Base-by-base conservation (phyloP, 179 eudicot species). In the Silene vulgaris region DNA sequence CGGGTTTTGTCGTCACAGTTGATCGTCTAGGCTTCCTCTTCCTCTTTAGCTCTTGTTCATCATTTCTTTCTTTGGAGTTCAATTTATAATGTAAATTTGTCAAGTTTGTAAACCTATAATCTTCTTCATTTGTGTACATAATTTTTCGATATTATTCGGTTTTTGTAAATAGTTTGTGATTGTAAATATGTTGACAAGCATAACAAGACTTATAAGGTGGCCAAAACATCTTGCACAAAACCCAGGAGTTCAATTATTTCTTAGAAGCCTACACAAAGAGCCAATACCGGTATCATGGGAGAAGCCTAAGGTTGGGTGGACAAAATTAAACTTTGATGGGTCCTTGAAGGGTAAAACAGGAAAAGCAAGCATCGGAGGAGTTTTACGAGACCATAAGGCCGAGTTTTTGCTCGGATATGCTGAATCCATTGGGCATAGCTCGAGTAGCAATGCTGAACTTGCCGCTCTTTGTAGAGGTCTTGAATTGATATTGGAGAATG, bases 271-370 rank as follows among this genome's bases (percentile, higher is more conserved):
- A 61, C 91, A 88, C 69, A 87, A 84, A 63, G 77, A 88, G 65
- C 84, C 86, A 0, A 86, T 88, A 63, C 83, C 85, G 19, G 90
- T 92, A 60, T 45, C 86, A 77, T 94, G 97, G 97, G 76, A 81
- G 72, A 94, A 86, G 77, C 98, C 98, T 4, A 80, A 84, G 79
- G 76, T 16, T 0, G 98, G 98, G 3, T 94, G 98, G 95, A 88
- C 89, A 0, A 94, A 94, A 71, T 29, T 92, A 19, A 94, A 94
- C 81, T 92, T 85, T 19, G 98, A 94, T 20, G 99, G 99, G 3
- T 95, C 99, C 0, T 86, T 84, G 75, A 90, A 82, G 74, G 84
- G 84, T 14, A 83, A 82, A 59, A 83, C 85, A 0, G 92, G 97
- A 30, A 86, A 80, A 70, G 78, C 89, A 32, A 95, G 97, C 89